These are phyloP conservation scores for Coemansia sp. DNA, from an alignment of 192 early-diverging fungal species.

Conservation along the genomic window DNA sequence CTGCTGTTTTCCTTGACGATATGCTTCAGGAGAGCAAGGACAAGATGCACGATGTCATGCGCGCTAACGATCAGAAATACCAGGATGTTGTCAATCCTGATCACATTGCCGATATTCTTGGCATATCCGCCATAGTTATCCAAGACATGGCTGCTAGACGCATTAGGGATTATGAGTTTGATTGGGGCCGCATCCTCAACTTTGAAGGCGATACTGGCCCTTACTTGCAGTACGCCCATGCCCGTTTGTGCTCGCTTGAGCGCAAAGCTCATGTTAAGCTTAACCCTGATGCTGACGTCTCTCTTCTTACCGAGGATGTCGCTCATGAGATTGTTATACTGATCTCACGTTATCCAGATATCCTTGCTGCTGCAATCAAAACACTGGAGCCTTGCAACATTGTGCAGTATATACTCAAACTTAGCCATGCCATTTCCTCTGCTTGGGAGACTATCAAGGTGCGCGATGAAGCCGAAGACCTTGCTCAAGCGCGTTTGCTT, in stretches of 20 bases:
- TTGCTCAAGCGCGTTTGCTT: slow-evolving; percentile 85
- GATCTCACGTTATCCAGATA: slow-evolving; percentile 83
- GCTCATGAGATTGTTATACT: slow-evolving; percentile 73
- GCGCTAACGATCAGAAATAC: slow-evolving; percentile 83
- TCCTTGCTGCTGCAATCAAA: slow-evolving; percentile 65
- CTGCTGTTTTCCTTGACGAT: slow-evolving; percentile 92
- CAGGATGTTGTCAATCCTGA: slow-evolving; percentile 80
- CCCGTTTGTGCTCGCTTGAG: slow-evolving; percentile 93
- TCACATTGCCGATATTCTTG: slow-evolving; percentile 79
- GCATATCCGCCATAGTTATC: slow-evolving; percentile 88
- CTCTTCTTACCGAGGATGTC: slow-evolving; percentile 65
- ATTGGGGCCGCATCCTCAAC: slow-evolving; percentile 86
- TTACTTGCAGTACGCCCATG: slow-evolving; percentile 98
- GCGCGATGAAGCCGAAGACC: slow-evolving; percentile 62
- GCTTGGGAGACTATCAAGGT: slow-evolving; percentile 79
- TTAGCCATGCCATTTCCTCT: slow-evolving; percentile 77
- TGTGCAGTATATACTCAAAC: slow-evolving; percentile 80
- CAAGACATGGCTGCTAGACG: slow-evolving; percentile 90
- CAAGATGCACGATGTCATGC: slow-evolving; percentile 89
- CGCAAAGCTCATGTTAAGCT: slow-evolving; percentile 67
- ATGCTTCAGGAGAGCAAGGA: slow-evolving; percentile 85
- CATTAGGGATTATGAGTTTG: slow-evolving; percentile 93
- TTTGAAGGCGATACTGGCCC: slow-evolving; percentile 99
- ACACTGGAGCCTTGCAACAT: slow-evolving; percentile 82
- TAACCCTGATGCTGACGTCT: slow-evolving; percentile 66